Evolutionary conservation across 2,329 filamentous ascomycete genomes (phyloP).

Genomic region (Colletotrichum somersetense): DNA sequence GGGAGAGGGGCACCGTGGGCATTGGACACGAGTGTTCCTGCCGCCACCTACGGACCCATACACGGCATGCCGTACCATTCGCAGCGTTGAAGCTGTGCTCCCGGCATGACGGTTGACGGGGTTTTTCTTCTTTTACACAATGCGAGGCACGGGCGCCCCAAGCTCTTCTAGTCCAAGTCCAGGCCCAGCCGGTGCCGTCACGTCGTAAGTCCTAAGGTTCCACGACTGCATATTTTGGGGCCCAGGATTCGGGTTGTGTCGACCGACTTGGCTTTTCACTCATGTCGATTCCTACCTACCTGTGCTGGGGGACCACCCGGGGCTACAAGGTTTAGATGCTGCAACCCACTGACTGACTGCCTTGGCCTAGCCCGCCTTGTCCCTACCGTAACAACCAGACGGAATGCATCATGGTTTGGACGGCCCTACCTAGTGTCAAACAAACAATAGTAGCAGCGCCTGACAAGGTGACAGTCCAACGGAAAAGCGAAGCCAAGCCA

Average conservation of each 20-base stretch:
- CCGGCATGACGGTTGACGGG: too few species aligned
- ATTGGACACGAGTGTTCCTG: neutral
- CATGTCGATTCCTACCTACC: constrained; percentile 24
- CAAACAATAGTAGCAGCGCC: neutral
- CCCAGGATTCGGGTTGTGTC: constrained; percentile 16
- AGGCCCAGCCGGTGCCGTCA: constrained; percentile 13
- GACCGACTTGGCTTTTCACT: neutral
- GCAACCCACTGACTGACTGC: neutral
- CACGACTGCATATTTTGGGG: constrained; percentile 18
- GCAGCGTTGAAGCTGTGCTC: constrained; percentile 13
- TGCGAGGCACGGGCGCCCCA: constrained; percentile 10
- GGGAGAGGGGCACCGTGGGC: neutral
- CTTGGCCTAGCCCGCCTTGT: neutral
- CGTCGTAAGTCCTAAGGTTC: constrained; percentile 32
- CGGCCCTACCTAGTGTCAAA: neutral
- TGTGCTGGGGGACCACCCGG: neutral
- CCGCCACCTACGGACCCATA: neutral
- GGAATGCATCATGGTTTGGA: constrained; percentile 15
- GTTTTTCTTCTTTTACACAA: neutral
- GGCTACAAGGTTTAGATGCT: neutral
- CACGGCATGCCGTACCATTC: neutral
- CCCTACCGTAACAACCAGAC: neutral
- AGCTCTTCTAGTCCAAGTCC: constrained; percentile 21
- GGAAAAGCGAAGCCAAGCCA: neutral
- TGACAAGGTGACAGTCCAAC: neutral